phyloP scores from a whole-genome alignment of 768 basidiomycete species.

The Rhodotorula babjevae region DNA sequence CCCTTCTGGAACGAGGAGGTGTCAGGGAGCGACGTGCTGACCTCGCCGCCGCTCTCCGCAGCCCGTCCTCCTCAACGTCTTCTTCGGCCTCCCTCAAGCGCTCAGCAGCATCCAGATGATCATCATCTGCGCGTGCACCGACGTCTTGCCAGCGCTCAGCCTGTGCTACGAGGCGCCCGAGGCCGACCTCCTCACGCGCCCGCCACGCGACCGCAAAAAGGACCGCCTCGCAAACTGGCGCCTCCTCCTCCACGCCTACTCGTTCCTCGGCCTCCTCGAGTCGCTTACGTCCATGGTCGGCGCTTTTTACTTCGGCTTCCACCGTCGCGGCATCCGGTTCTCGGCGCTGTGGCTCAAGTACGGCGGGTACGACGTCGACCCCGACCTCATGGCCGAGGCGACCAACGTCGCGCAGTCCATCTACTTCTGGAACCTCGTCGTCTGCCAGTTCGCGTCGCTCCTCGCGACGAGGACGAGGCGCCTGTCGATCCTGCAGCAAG shows the following conservation, averaged over 20 bases:
- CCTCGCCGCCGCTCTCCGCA: no score
- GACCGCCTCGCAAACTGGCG: conserved; percentile 58
- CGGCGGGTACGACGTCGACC: conserved; percentile 50
- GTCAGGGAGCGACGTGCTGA: no score
- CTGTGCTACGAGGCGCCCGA: conserved; percentile 62
- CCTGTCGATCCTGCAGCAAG: conserved; percentile 57
- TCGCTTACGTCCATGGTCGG: conserved; percentile 53
- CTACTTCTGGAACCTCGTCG: conserved; percentile 54
- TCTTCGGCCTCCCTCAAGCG: conserved; percentile 60
- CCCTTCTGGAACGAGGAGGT: not conserved
- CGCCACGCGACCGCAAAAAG: conserved; percentile 57
- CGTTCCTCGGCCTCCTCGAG: conserved; percentile 56
- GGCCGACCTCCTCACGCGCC: conserved; percentile 56
- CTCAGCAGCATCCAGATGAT: conserved; percentile 56
- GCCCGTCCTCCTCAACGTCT: conserved; percentile 56
- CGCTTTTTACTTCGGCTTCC: conserved; percentile 20
- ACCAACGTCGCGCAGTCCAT: conserved; percentile 55
- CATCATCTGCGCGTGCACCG: conserved; percentile 59
- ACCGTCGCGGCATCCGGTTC: conserved; percentile 52
- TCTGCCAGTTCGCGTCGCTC: conserved; percentile 61
- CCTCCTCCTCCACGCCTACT: conserved; percentile 58
- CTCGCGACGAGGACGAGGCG: conserved; percentile 58
- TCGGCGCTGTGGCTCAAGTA: conserved; percentile 53
- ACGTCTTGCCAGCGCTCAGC: conserved; percentile 57
- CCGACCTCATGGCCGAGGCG: conserved; percentile 44